Base-by-base conservation (phyloP, 2,329 filamentous ascomycete genomes). In the Xylariales sp. region DNA sequence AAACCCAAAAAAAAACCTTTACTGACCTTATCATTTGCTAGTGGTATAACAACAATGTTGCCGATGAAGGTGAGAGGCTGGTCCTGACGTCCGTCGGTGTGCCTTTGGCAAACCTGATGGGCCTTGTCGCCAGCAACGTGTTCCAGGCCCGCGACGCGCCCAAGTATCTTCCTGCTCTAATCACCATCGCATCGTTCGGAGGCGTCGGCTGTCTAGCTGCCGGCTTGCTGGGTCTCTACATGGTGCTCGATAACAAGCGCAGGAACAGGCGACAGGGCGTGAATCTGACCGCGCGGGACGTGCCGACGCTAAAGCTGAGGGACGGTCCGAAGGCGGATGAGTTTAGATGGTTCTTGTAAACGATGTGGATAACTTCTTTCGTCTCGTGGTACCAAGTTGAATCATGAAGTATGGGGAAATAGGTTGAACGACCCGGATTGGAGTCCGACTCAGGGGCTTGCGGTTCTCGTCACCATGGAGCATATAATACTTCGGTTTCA, bases 1-100 rank as follows among this genome's bases (percentile, higher is more conserved):
- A n/a, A n/a, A n/a, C n/a, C n/a, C n/a, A n/a, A n/a, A n/a, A n/a
- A n/a, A n/a, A n/a, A n/a, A n/a, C n/a, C n/a, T n/a, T n/a, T n/a
- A n/a, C n/a, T n/a, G n/a, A n/a, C n/a, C n/a, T n/a, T n/a, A n/a
- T n/a, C n/a, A n/a, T n/a, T n/a, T 2, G 2, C 6, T 29, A 57
- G 53, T 83, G 81, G 81, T 89, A 88, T 63, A 90, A 87, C 63
- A 90, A 90, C 67, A 91, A 91, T 55, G 76, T 88, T 40, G 84
- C 85, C 1, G 76, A 90, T 51, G 86, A 90, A 59, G 81, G 82
- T 40, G 76, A 80, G 25, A 80, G 85, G 32, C 71, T 88, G 5
- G 70, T 81, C 1, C 66, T 88, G 12, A 89, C 85, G 0, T 81
- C 78, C 19, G 73, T 89, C 14, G 83, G 81, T 17, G 84, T 90